These are phyloP conservation scores for Dictyostelium discoideum DNA, from an alignment of 78 protist species.

Conservation along the genomic window DNA sequence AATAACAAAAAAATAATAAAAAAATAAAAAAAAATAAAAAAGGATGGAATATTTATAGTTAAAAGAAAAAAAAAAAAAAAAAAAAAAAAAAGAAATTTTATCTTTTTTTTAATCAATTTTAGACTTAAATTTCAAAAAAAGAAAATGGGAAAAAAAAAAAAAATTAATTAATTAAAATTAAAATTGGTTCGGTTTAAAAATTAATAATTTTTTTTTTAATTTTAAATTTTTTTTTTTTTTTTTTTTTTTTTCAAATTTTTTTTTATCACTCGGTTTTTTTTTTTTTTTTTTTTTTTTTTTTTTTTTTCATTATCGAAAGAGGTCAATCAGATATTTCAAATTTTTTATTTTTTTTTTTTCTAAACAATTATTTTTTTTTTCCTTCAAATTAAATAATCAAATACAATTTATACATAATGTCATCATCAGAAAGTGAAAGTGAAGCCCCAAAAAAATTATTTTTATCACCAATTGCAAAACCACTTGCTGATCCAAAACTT, in stretches of 20 bases:
- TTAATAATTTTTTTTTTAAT: background rate
- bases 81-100: no score
- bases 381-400: background rate
- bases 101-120: no score
- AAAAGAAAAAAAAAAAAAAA: no score
- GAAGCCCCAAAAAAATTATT: conserved; percentile 43
- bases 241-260: conserved; percentile 6
- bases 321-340: background rate
- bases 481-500: conserved; percentile 92
- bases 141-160: no score
- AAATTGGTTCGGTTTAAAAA: no score
- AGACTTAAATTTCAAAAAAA: no score
- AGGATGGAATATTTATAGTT: no score
- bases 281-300: background rate
- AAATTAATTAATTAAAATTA: no score
- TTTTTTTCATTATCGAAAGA: background rate
- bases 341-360: background rate
- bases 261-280: background rate
- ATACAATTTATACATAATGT: background rate
- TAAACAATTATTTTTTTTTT: background rate
- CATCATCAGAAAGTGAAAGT: conserved; percentile 55
- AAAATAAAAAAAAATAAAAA: no score
- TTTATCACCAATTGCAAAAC: conserved; percentile 89
- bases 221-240: conserved; percentile 10
- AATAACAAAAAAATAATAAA: no score